These are phyloP conservation scores for Metschnikowia drakensbergensis DNA, from an alignment of 805 yeast species.

Conservation along the genomic window DNA sequence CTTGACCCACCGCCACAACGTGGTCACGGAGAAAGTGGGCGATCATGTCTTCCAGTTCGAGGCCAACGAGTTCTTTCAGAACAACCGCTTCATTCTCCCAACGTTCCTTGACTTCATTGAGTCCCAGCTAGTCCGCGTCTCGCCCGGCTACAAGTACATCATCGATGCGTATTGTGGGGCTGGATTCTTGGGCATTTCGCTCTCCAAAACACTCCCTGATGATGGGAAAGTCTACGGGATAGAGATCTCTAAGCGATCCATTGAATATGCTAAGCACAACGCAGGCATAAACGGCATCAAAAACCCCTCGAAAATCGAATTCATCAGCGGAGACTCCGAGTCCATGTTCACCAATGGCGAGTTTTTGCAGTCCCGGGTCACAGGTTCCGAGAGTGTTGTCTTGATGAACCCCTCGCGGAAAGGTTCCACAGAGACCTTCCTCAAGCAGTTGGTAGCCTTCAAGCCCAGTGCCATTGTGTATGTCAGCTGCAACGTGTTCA, in stretches of 20 bases:
- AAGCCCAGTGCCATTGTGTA: constrained; percentile 37
- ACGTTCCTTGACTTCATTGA: constrained; percentile 30
- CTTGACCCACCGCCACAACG: constrained; percentile 23
- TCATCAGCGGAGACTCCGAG: constrained; percentile 37
- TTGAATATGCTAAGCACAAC: constrained; percentile 36
- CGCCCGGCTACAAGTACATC: constrained; percentile 22
- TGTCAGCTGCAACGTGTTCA: constrained; percentile 43
- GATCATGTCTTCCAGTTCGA: constrained; percentile 37
- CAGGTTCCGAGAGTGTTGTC: constrained; percentile 33
- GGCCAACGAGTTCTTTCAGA: constrained; percentile 40
- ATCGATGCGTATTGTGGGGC: constrained; percentile 46
- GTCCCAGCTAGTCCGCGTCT: constrained; percentile 11
- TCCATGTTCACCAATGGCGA: constrained; percentile 27
- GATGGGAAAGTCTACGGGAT: constrained; percentile 40
- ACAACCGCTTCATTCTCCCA: constrained; percentile 42
- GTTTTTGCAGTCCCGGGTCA: constrained; percentile 24
- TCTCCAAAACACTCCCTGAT: constrained; percentile 25
- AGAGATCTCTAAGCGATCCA: constrained; percentile 32
- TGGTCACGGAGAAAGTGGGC: constrained; percentile 35
- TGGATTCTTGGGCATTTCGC: constrained; percentile 42
- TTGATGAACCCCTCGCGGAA: constrained; percentile 46
- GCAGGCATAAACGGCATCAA: constrained; percentile 36
- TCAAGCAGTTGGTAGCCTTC: constrained; percentile 35
- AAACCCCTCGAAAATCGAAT: constrained; percentile 27
- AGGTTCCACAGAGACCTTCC: constrained; percentile 34